phyloP scores from a whole-genome alignment of 2,329 filamentous ascomycete species.

The Penicillium sp. region DNA sequence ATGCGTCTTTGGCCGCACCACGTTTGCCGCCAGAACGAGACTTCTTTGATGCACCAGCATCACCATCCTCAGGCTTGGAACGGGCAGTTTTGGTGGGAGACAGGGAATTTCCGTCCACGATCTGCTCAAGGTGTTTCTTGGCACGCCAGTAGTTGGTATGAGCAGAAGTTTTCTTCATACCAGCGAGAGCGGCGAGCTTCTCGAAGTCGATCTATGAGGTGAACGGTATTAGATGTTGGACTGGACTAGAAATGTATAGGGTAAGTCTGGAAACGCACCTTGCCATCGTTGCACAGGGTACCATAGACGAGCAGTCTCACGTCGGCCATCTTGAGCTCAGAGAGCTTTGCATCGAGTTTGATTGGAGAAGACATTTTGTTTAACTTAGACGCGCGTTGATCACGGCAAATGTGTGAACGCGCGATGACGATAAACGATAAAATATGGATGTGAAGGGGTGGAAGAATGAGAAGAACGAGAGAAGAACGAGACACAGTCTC shows the following conservation, averaged over 20 bases:
- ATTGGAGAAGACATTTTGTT: neutral
- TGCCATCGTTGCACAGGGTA: neutral
- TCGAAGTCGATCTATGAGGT: neutral
- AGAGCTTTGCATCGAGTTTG: neutral
- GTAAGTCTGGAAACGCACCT: neutral
- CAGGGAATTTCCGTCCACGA: no score
- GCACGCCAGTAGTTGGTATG: neutral
- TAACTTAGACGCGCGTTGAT: no score
- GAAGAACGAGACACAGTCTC: no score
- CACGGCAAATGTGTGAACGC: no score
- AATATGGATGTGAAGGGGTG: no score
- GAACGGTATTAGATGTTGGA: neutral
- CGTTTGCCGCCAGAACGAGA: neutral
- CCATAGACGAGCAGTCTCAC: neutral
- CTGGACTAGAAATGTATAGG: no score
- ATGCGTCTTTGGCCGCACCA: neutral
- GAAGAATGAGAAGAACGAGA: no score
- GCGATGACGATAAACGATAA: no score
- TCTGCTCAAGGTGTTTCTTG: neutral
- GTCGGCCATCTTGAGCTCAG: neutral
- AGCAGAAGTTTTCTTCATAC: neutral
- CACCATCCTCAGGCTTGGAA: neutral
- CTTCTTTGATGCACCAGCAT: neutral
- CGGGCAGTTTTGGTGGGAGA: neutral
- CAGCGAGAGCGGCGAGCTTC: neutral